These are phyloP conservation scores for Globisporangium apiculatum DNA, from an alignment of 352 stramenopile species.

Conservation along the genomic window DNA sequence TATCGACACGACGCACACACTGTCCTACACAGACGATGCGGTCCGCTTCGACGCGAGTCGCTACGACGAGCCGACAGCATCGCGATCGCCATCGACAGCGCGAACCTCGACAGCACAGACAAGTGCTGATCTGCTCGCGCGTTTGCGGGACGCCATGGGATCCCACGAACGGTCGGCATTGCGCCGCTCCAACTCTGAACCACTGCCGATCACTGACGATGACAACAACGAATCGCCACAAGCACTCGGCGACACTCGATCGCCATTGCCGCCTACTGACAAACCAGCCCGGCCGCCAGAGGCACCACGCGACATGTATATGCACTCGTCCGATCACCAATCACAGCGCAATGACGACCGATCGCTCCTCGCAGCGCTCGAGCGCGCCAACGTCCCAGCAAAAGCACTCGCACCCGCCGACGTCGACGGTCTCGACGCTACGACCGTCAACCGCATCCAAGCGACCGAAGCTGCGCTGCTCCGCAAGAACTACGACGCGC, in stretches of 20 bases:
- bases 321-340: background rate
- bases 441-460: conserved; percentile 43
- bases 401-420: conserved; percentile 32
- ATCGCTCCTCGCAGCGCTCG: conserved; percentile 6
- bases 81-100: background rate
- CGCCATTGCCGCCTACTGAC: no score
- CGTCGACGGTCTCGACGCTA: conserved; percentile 44
- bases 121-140: conserved; percentile 6
- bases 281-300: no score
- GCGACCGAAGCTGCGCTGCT: conserved; percentile 53
- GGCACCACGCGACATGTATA: no score
- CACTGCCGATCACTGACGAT: conserved; percentile 10
- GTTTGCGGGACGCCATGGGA: conserved; percentile 5
- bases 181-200: conserved; percentile 4
- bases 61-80: background rate
- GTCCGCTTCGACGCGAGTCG: background rate
- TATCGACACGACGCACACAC: no score
- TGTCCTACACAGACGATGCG: no score
- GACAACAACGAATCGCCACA: background rate
- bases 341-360: background rate
- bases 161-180: conserved; percentile 5
- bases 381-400: conserved; percentile 18
- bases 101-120: conserved; percentile 1
- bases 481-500: conserved; percentile 70
- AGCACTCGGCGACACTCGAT: no score